Conservation (phyloP, 768 basidiomycete genomes). For the Asterophora parasitica region DNA sequence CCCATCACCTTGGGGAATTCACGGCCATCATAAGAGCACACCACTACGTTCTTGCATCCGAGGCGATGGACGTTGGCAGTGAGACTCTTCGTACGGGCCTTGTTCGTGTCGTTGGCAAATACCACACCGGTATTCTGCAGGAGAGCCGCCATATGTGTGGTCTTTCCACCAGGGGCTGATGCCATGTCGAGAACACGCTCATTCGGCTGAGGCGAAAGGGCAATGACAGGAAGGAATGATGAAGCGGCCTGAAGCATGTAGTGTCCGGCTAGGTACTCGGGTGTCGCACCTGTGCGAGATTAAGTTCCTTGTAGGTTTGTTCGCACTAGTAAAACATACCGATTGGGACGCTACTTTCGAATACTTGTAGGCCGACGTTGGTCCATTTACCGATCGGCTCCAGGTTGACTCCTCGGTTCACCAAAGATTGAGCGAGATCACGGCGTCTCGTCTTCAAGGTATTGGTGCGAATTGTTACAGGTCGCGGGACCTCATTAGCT, state of each 20-base stretch:
- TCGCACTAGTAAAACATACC: constrained; percentile 38
- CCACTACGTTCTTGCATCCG: constrained; percentile 96
- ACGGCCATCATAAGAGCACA: constrained; percentile 95
- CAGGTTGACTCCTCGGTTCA: constrained; percentile 94
- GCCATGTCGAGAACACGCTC: constrained; percentile 98
- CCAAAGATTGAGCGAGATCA: constrained; percentile 88
- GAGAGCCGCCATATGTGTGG: constrained; percentile 95
- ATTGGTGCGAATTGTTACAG: constrained; percentile 97
- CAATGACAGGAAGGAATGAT: constrained; percentile 98
- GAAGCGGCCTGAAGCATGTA: constrained; percentile 99
- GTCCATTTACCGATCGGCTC: constrained; percentile 99
- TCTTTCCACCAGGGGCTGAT: constrained; percentile 96
- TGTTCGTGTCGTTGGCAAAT: constrained; percentile 96
- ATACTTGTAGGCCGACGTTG: constrained; percentile 97
- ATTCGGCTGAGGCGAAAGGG: constrained; percentile 85
- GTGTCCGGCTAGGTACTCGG: constrained; percentile 97
- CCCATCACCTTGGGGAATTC: constrained; percentile 99
- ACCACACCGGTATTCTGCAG: constrained; percentile 97
- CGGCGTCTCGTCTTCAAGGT: constrained; percentile 90
- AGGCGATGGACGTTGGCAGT: constrained; percentile 95
- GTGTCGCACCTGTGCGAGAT: constrained; percentile 69
- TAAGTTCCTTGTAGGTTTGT: constrained; percentile 1
- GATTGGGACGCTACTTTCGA: constrained; percentile 93
- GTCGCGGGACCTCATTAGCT: constrained; percentile 91
- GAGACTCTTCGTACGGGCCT: constrained; percentile 90